phyloP scores from a whole-genome alignment of 2,329 filamentous ascomycete species.

The Hymenoscyphus linearis region DNA sequence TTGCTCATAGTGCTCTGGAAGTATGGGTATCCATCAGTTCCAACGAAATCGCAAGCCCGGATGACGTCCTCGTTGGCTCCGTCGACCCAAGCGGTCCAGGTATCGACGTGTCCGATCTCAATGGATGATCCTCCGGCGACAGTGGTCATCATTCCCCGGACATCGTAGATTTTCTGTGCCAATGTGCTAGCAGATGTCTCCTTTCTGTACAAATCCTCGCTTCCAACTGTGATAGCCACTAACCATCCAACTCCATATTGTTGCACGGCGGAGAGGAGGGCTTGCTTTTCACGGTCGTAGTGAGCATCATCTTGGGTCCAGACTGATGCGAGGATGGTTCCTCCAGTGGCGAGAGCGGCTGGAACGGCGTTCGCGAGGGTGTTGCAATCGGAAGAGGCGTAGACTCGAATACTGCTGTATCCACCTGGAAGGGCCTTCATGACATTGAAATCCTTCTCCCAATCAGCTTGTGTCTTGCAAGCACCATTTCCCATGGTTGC shows the following conservation, averaged over 20 bases:
- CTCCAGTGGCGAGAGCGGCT: slow-evolving; percentile 56
- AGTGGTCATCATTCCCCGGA: slow-evolving; percentile 46
- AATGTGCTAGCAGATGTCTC: slow-evolving; percentile 38
- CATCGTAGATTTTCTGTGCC: slow-evolving; percentile 43
- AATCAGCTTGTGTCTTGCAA: slow-evolving; percentile 62
- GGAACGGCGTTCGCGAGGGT: slow-evolving; percentile 44
- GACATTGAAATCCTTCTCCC: slow-evolving; percentile 59
- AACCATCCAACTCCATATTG: slow-evolving; percentile 54
- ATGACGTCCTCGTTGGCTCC: slow-evolving; percentile 54
- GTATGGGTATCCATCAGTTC: slow-evolving; percentile 62
- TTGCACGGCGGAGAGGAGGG: slow-evolving; percentile 51
- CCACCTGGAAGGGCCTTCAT: slow-evolving; percentile 43
- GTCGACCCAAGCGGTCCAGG: slow-evolving; percentile 60
- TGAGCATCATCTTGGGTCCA: slow-evolving; percentile 53
- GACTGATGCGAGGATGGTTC: slow-evolving; percentile 57
- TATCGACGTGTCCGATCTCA: slow-evolving; percentile 63
- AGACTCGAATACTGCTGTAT: slow-evolving; percentile 57
- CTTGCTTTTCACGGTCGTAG: slow-evolving; percentile 55
- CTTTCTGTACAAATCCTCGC: slow-evolving; percentile 61
- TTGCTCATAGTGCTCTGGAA: slow-evolving; percentile 54
- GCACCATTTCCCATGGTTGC: slow-evolving; percentile 41
- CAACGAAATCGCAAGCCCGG: slow-evolving; percentile 58
- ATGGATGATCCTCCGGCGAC: slow-evolving; percentile 41
- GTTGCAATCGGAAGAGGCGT: slow-evolving; percentile 51
- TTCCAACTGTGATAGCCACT: slow-evolving; percentile 60